phyloP scores from a whole-genome alignment of 108 stramenopile species.

The Fistulifera solaris region DNA sequence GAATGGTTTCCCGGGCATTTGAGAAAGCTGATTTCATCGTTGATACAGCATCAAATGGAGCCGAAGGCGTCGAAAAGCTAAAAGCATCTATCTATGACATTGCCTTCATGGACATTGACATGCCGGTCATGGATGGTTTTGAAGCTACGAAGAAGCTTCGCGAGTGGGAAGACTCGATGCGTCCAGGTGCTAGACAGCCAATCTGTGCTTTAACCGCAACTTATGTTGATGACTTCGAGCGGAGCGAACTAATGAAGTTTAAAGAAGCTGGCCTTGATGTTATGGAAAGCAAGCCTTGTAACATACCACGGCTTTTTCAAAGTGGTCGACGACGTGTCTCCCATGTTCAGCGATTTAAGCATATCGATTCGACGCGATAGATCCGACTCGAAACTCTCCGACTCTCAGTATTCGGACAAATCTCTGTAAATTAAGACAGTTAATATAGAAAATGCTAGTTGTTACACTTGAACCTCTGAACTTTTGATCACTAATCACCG shows the following conservation, averaged over 20 bases:
- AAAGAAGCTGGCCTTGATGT: constrained; percentile 86
- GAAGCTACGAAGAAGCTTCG: constrained; percentile 77
- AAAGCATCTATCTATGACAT: constrained; percentile 85
- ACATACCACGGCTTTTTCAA: constrained; percentile 83
- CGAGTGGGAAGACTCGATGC: constrained; percentile 75
- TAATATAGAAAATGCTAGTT: too few species aligned
- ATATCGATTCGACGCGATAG: constrained; percentile 43
- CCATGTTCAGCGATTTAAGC: constrained; percentile 87
- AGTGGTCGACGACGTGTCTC: constrained; percentile 86
- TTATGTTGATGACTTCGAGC: constrained; percentile 78
- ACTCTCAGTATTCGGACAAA: background rate
- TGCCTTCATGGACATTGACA: constrained; percentile 94
- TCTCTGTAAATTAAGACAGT: too few species aligned
- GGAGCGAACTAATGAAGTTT: constrained; percentile 81
- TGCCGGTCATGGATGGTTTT: constrained; percentile 93
- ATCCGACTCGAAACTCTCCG: constrained; percentile 3
- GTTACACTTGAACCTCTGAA: too few species aligned
- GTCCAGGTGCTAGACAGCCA: constrained; percentile 81
- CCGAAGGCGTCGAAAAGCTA: constrained; percentile 79
- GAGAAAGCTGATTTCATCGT: constrained; percentile 85
- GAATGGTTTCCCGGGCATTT: constrained; percentile 76
- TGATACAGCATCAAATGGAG: constrained; percentile 82
- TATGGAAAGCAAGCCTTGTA: constrained; percentile 87
- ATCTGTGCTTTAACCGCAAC: constrained; percentile 88
- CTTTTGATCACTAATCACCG: too few species aligned